Percentiles rank a stretch among this genome's conserved stretches.
Conservation (phyloP, 2,329 filamentous ascomycete genomes). For the Cladosporium sp. region DNA sequence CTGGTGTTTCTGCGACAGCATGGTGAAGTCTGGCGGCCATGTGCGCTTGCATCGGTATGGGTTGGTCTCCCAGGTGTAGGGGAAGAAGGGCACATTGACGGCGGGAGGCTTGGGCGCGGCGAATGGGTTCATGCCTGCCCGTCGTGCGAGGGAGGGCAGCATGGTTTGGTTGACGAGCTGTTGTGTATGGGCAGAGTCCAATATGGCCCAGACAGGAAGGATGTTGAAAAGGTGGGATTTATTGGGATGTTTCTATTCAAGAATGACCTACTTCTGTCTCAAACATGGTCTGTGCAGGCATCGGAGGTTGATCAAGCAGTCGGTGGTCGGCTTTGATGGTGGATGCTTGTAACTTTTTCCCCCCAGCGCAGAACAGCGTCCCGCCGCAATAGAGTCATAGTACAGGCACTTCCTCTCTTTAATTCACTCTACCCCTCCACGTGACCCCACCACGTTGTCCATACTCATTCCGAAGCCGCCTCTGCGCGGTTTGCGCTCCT, state of each 20-base stretch:
- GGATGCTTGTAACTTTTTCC: neutral
- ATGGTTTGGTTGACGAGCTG: constrained; percentile 1
- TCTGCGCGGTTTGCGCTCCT: constrained; percentile 30
- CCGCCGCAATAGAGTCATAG: constrained; percentile 7
- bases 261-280: no score
- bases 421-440: constrained; percentile 12
- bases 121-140: constrained; percentile 9
- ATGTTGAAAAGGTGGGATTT: no score
- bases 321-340: neutral
- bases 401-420: neutral
- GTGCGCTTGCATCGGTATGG: constrained; percentile 64
- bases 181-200: neutral
- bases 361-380: neutral
- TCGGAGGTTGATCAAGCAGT: no score
- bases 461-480: constrained; percentile 20
- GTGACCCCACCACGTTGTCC: constrained; percentile 28
- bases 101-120: constrained; percentile 9
- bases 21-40: constrained; percentile 74
- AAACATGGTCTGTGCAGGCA: neutral
- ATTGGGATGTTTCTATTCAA: no score
- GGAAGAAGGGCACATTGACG: constrained; percentile 20
- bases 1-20: constrained; percentile 67
- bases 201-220: constrained; percentile 2
- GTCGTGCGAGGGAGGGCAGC: constrained; percentile 7
- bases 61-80: constrained; percentile 45